These are phyloP conservation scores for Musa acuminata DNA, from an alignment of 176 grass and related monocot genomes.

Conservation along the genomic window DNA sequence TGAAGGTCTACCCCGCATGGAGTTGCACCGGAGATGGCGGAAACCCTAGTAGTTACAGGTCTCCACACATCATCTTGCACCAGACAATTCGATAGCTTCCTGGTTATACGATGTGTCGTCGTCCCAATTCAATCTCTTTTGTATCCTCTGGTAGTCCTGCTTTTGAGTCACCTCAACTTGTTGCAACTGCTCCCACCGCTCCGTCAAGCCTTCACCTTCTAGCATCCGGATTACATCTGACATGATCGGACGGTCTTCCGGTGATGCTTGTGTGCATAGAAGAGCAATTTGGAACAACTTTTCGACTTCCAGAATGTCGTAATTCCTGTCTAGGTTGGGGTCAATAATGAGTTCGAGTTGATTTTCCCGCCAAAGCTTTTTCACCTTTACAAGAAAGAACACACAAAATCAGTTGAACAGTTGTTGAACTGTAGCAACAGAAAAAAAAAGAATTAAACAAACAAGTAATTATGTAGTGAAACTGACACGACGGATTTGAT, in stretches of 20 bases:
- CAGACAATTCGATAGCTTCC: constrained; percentile 60
- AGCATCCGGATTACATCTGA: constrained; percentile 77
- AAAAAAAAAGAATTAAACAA: not conserved
- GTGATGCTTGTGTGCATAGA: constrained; percentile 56
- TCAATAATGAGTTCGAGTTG: constrained; percentile 38
- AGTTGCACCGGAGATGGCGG: too few relatives aligned
- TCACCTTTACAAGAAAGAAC: constrained; percentile 42
- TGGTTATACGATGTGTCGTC: constrained; percentile 49
- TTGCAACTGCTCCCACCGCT: constrained; percentile 71
- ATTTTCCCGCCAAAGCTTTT: constrained; percentile 32
- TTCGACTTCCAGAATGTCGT: constrained; percentile 31
- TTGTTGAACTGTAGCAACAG: not conserved
- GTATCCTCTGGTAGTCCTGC: constrained; percentile 42
- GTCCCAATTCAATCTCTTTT: constrained; percentile 38
- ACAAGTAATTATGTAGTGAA: not conserved
- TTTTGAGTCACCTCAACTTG: constrained; percentile 35
- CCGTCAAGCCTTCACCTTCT: constrained; percentile 47
- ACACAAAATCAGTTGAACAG: not conserved
- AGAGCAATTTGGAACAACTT: constrained; percentile 62
- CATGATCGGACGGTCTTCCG: constrained; percentile 53
- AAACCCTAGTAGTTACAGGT: too few relatives aligned
- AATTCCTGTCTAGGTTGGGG: constrained; percentile 37
- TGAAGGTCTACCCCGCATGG: too few relatives aligned
- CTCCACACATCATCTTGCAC: constrained; percentile 32
- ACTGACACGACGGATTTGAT: too few relatives aligned